phyloP scores from a whole-genome alignment of 805 yeast species.

The Saccharomyces eubayanus region DNA sequence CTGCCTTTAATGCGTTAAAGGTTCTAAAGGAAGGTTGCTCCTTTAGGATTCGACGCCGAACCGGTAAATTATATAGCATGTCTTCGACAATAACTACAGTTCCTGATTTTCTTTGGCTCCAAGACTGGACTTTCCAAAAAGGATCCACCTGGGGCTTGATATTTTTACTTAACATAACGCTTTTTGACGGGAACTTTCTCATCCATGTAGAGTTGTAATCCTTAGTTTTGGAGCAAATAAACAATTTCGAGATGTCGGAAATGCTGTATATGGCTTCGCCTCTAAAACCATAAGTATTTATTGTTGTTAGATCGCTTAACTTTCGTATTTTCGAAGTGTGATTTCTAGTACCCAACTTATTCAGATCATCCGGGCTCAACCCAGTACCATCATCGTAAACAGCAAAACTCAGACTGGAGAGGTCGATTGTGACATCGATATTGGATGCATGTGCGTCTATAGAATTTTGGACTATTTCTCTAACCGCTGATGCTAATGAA shows the following conservation, averaged over 20 bases:
- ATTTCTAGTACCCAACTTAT: conserved; percentile 38
- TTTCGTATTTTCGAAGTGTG: conserved; percentile 47
- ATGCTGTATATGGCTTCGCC: conserved; percentile 64
- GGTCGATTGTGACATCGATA: conserved; percentile 33
- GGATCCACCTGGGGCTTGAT: conserved; percentile 1
- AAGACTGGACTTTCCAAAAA: conserved; percentile 2
- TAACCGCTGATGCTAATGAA: conserved; percentile 35
- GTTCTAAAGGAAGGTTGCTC: conserved; percentile 8
- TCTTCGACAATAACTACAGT: conserved; percentile 16
- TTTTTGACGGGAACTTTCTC: conserved; percentile 8
- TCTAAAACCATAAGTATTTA: conserved; percentile 53
- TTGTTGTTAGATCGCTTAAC: conserved; percentile 32
- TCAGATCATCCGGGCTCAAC: conserved; percentile 41
- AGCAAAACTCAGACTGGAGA: conserved; percentile 27
- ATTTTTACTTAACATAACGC: conserved; percentile 5
- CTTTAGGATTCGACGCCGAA: conserved; percentile 14
- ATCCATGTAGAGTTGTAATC: conserved; percentile 27
- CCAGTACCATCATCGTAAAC: conserved; percentile 73
- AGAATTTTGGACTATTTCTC: conserved; percentile 47
- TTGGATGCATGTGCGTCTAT: conserved; percentile 44
- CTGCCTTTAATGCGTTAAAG: conserved; percentile 10
- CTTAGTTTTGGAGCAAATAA: conserved; percentile 39
- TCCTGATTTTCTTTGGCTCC: conserved; percentile 9
- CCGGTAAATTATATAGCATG: conserved; percentile 23
- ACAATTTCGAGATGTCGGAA: conserved; percentile 38